Conservation (phyloP, 768 basidiomycete genomes). For the Lactifluus subvellereus region DNA sequence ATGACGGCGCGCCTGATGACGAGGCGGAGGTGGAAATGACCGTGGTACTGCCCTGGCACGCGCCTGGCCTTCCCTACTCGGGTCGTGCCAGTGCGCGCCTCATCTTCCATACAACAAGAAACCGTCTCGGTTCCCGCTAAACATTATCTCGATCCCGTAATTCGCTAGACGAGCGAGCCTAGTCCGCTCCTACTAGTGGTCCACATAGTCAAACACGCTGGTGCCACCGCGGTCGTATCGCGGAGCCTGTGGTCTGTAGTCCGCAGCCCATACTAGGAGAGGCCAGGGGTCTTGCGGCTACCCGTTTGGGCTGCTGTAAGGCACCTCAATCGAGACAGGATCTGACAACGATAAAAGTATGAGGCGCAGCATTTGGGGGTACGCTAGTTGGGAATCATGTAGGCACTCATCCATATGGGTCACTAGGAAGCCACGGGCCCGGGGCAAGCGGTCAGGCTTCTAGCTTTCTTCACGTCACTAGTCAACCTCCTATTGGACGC, state of each 20-base stretch:
- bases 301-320: background rate
- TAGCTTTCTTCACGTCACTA: background rate
- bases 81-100: too few relatives aligned
- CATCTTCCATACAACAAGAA: too few relatives aligned
- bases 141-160: background rate
- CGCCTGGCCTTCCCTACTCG: background rate
- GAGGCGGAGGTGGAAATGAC: background rate
- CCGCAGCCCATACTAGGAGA: background rate
- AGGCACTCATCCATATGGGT: background rate
- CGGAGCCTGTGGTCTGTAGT: background rate
- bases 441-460: background rate
- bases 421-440: background rate
- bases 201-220: background rate
- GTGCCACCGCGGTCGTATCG: background rate
- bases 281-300: background rate
- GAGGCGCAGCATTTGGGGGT: background rate
- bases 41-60: background rate
- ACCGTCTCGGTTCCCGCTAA: too few relatives aligned
- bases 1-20: background rate
- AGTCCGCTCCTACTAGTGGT: background rate
- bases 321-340: background rate
- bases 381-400: background rate
- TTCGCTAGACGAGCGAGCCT: background rate
- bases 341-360: conserved; percentile 3
- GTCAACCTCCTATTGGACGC: background rate